Percentiles rank a stretch among this genome's conserved stretches.
These are phyloP conservation scores for Isatis tinctoria DNA, from an alignment of 345 rosid genomes.

Conservation along the genomic window DNA sequence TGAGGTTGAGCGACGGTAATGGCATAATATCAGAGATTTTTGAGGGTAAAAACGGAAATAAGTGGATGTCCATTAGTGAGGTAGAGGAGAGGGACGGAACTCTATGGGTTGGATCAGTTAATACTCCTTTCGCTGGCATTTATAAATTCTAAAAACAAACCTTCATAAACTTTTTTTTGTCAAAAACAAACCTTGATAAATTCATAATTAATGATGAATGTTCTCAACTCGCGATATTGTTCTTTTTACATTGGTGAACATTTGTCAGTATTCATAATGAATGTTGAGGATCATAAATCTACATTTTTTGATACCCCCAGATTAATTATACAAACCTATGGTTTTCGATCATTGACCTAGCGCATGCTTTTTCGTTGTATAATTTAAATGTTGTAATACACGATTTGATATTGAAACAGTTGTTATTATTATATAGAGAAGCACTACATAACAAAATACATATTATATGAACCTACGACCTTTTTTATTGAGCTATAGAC, in stretches of 20 bases:
- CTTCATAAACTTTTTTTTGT: no score
- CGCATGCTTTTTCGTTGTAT: neutral
- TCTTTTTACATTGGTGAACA: no score
- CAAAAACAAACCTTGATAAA: no score
- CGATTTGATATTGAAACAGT: neutral
- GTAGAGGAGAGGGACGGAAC: conserved; percentile 48
- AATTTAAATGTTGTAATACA: neutral
- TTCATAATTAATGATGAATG: neutral
- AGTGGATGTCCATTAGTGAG: conserved; percentile 55
- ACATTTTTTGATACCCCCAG: neutral
- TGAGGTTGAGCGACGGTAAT: conserved; percentile 57
- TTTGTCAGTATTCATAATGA: neutral
- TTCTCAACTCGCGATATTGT: no score
- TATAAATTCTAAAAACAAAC: conserved; percentile 15
- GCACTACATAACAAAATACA: conserved; percentile 1
- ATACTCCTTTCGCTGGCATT: conserved; percentile 43
- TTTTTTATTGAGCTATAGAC: conserved; percentile 8
- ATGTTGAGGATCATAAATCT: neutral
- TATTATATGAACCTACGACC: neutral
- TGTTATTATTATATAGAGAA: neutral
- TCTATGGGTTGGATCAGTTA: conserved; percentile 70
- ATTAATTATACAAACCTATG: neutral
- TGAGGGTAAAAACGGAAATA: conserved; percentile 31
- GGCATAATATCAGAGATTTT: conserved; percentile 49
- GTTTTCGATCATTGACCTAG: neutral